These are phyloP conservation scores for Yarrowia hollandica DNA, from an alignment of 805 yeast species.

Conservation along the genomic window DNA sequence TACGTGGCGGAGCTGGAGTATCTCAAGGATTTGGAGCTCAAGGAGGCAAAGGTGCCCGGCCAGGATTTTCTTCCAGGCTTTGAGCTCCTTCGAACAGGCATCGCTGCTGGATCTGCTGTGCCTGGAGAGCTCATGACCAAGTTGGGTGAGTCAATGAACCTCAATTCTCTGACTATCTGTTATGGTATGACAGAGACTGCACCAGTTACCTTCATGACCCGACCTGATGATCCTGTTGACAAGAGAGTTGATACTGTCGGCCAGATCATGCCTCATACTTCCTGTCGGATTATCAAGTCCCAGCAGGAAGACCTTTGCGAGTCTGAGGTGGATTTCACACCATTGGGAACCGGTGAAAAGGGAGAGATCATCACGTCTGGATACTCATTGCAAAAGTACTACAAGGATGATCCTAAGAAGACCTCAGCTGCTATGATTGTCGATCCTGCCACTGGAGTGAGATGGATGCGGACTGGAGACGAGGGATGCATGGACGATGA, in stretches of 20 bases:
- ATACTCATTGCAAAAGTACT: slow-evolving; percentile 36
- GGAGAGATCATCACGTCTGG: slow-evolving; percentile 41
- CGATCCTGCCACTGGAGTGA: slow-evolving; percentile 33
- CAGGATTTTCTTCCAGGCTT: slow-evolving; percentile 31
- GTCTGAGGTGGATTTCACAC: slow-evolving; percentile 30
- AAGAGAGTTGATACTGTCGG: slow-evolving; percentile 38
- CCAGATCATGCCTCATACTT: slow-evolving; percentile 38
- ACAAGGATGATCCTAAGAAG: slow-evolving; percentile 36
- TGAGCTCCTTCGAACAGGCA: slow-evolving; percentile 38
- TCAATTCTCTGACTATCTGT: slow-evolving; percentile 38
- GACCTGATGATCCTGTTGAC: slow-evolving; percentile 36
- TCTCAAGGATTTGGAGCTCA: slow-evolving; percentile 31
- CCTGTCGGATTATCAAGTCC: slow-evolving; percentile 35
- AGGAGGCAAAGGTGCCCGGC: slow-evolving; percentile 28
- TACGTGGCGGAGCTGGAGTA: slow-evolving; percentile 38
- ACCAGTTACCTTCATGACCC: slow-evolving; percentile 40
- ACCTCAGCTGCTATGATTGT: slow-evolving; percentile 37
- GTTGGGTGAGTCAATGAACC: slow-evolving; percentile 33
- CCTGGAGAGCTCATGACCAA: slow-evolving; percentile 39
- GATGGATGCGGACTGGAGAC: slow-evolving; percentile 41
- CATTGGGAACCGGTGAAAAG: slow-evolving; percentile 35
- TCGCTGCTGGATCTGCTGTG: slow-evolving; percentile 41
- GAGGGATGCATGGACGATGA: slow-evolving; percentile 38
- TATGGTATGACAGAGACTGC: slow-evolving; percentile 42
- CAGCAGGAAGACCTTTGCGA: slow-evolving; percentile 30